Percentiles rank a stretch among this genome's conserved stretches.
phyloP scores from a whole-genome alignment of 2,329 filamentous ascomycete species.

The Neospermospora avenae region DNA sequence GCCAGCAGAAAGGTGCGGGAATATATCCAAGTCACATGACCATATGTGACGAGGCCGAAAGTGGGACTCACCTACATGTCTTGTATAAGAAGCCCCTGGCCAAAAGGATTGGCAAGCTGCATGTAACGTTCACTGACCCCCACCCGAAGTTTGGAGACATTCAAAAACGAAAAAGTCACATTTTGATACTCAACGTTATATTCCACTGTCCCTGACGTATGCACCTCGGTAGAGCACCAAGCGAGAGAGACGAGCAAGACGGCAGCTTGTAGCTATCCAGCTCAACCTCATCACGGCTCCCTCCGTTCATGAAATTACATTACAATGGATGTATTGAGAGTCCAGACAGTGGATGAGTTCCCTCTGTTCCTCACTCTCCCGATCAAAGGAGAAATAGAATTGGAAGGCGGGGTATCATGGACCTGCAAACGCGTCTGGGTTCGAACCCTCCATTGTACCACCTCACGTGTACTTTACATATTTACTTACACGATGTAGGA shows the following conservation, averaged over 20 bases:
- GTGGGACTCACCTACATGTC: neutral
- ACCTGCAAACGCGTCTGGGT: conserved; percentile 14
- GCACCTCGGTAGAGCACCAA: conserved; percentile 3
- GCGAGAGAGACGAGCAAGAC: neutral
- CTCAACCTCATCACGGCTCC: neutral
- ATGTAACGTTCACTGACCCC: neutral
- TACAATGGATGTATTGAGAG: conserved; percentile 8
- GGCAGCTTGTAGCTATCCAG: neutral
- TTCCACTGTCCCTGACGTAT: neutral
- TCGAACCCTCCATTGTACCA: neutral
- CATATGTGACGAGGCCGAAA: neutral
- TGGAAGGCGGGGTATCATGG: neutral
- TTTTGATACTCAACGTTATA: neutral
- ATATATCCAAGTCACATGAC: neutral
- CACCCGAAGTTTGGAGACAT: neutral
- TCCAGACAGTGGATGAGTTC: conserved; percentile 1
- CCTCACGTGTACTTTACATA: conserved; percentile 3
- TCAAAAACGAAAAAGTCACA: neutral
- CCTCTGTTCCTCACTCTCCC: neutral
- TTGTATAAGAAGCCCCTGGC: neutral
- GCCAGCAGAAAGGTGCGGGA: too few relatives aligned
- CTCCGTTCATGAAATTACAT: neutral
- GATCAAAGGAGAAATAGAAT: neutral
- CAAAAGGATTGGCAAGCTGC: neutral
- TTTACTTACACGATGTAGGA: conserved; percentile 21